phyloP scores from a whole-genome alignment of 1,284 basidiomycete genomes.

The Ceratobasidium sp. region DNA sequence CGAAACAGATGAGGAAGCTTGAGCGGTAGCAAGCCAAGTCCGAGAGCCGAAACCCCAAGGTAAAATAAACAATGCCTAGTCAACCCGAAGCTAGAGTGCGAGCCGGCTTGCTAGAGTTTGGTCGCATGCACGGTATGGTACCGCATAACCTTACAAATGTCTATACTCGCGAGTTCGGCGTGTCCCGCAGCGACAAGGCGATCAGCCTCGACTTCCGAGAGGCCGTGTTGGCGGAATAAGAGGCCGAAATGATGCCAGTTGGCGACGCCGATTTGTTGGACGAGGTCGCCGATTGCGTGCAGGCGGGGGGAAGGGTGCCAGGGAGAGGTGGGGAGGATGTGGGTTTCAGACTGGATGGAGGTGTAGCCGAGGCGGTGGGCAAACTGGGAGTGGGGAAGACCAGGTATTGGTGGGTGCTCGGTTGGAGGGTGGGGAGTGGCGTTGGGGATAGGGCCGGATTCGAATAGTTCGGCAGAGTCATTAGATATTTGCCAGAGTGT shows the following conservation, averaged over 20 bases:
- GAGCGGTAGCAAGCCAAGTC: neutral
- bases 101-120: slow-evolving; percentile 1
- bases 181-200: slow-evolving; percentile 4
- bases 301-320: slow-evolving; percentile 24
- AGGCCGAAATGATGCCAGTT: slow-evolving; percentile 39
- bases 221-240: slow-evolving; percentile 22
- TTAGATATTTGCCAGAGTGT: slow-evolving; percentile 2
- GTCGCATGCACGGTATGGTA: slow-evolving; percentile 36
- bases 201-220: slow-evolving; percentile 9
- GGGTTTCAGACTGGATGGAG: neutral
- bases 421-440: neutral
- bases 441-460: neutral
- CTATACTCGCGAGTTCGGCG: neutral
- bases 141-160: slow-evolving; percentile 27
- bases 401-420: neutral
- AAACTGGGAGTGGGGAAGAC: no score
- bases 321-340: slow-evolving; percentile 21
- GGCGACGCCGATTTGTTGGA: slow-evolving; percentile 21
- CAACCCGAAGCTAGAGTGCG: neutral
- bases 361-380: neutral
- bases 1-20: neutral
- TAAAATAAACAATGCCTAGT: neutral
- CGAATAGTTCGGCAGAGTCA: neutral
- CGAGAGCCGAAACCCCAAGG: neutral
- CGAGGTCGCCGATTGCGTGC: slow-evolving; percentile 28